A percentile compares a stretch with the other conserved stretches of the same genome.
These are phyloP conservation scores for Pseudevernia furfuracea DNA, from an alignment of 495 filamentous ascomycete species.

Conservation along the genomic window DNA sequence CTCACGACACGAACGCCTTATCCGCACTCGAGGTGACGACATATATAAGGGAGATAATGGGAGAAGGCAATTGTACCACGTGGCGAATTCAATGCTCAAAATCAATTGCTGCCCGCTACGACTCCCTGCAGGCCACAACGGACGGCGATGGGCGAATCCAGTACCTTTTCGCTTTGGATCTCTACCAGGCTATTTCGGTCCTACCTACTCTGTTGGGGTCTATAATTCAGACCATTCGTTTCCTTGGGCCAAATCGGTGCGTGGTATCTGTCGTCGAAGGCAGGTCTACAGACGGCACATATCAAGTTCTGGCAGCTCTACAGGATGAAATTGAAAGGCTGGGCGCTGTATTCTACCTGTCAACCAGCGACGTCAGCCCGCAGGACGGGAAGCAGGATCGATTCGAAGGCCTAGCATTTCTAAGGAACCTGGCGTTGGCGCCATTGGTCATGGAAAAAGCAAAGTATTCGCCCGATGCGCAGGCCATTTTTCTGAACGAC, in stretches of 20 bases:
- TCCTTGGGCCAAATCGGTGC: slow-evolving; percentile 40
- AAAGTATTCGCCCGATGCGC: background rate
- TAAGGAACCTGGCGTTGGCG: background rate
- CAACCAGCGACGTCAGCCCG: background rate
- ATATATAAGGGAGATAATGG: background rate
- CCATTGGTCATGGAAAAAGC: background rate
- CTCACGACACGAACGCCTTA: background rate
- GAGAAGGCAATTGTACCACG: background rate
- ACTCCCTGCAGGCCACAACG: background rate
- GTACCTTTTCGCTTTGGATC: background rate
- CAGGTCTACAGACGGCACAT: slow-evolving; percentile 44
- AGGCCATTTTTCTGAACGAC: background rate
- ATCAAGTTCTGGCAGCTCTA: slow-evolving; percentile 37
- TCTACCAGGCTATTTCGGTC: background rate
- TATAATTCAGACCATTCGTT: slow-evolving; percentile 37
- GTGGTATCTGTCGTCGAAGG: slow-evolving; percentile 44
- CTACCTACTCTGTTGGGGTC: background rate
- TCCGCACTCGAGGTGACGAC: background rate
- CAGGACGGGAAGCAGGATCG: background rate
- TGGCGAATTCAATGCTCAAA: background rate
- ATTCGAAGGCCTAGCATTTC: background rate
- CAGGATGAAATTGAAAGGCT: background rate
- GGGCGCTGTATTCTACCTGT: background rate
- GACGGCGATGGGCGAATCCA: background rate
- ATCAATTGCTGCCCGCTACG: background rate